phyloP scores from a whole-genome alignment of 73 alveolate species.

The Strombidium stylifer region DNA sequence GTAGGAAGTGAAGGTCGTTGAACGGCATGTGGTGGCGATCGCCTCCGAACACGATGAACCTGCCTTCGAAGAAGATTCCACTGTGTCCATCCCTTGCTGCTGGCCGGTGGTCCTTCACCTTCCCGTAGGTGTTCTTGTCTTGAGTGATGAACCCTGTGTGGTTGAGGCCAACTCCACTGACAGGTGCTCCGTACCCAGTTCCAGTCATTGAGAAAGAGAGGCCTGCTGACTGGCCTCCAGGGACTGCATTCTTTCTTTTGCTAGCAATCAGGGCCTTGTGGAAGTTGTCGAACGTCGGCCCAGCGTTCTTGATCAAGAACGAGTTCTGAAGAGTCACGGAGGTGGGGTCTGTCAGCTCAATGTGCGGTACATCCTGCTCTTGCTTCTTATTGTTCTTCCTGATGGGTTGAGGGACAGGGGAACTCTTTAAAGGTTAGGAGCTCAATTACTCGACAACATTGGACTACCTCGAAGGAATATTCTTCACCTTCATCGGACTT shows the following conservation, averaged over 20 bases:
- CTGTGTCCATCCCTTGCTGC: slow-evolving; percentile 96
- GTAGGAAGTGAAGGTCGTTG: slow-evolving; percentile 82
- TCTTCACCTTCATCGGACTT: not conserved
- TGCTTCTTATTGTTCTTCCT: not conserved
- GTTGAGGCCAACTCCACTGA: not conserved
- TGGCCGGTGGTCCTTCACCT: slow-evolving; percentile 50
- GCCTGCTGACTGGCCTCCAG: not conserved
- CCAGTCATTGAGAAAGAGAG: not conserved
- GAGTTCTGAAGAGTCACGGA: slow-evolving; percentile 61
- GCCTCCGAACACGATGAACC: slow-evolving; percentile 90
- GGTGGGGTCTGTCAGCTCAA: slow-evolving; percentile 40
- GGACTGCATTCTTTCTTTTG: slow-evolving; percentile 27
- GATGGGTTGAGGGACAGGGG: not conserved
- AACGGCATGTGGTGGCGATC: slow-evolving; percentile 95
- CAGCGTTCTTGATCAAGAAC: slow-evolving; percentile 52
- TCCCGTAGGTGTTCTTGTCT: not conserved
- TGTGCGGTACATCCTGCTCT: not conserved
- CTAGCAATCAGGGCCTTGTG: slow-evolving; percentile 31
- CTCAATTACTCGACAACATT: not conserved
- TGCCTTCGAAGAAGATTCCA: slow-evolving; percentile 68
- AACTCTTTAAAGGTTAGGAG: not conserved
- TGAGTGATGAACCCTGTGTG: not conserved
- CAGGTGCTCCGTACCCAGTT: not conserved
- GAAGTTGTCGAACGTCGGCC: slow-evolving; percentile 43
- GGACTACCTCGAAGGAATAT: not conserved